Evolutionary conservation across 805 yeast species (phyloP).

Genomic region (Metschnikowia orientalis): DNA sequence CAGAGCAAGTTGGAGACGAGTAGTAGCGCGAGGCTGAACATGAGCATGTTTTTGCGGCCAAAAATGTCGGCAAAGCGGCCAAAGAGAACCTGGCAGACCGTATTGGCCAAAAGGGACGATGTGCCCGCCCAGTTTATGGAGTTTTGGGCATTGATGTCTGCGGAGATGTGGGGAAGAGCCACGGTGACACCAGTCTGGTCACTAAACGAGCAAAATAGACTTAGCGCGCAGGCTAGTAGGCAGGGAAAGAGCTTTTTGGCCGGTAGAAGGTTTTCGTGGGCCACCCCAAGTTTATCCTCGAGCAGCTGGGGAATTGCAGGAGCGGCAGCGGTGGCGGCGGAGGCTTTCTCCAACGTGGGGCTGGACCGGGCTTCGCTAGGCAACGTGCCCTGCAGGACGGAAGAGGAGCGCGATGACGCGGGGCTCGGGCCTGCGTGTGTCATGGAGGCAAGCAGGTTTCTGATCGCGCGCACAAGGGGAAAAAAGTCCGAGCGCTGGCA

Average conservation of each 20-base stretch:
- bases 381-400: no score
- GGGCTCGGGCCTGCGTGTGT: neutral
- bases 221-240: conserved; percentile 35
- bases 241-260: conserved; percentile 34
- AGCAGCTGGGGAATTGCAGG: conserved; percentile 6
- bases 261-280: conserved; percentile 41
- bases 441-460: no score
- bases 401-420: neutral
- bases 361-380: no score
- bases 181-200: conserved; percentile 49
- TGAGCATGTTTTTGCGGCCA: conserved; percentile 47
- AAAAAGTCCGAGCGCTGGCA: no score
- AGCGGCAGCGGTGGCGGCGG: no score
- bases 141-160: conserved; percentile 41
- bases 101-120: conserved; percentile 60
- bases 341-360: no score
- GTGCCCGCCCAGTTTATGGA: conserved; percentile 72
- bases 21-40: conserved; percentile 42
- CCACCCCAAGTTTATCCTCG: conserved; percentile 34
- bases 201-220: conserved; percentile 40
- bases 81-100: conserved; percentile 71
- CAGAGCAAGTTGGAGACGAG: conserved; percentile 41
- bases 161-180: conserved; percentile 46
- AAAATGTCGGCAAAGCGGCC: conserved; percentile 67
- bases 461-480: no score